Conservation (phyloP, 1,139 yeast genomes). For the Kodamaea ohmeri region DNA sequence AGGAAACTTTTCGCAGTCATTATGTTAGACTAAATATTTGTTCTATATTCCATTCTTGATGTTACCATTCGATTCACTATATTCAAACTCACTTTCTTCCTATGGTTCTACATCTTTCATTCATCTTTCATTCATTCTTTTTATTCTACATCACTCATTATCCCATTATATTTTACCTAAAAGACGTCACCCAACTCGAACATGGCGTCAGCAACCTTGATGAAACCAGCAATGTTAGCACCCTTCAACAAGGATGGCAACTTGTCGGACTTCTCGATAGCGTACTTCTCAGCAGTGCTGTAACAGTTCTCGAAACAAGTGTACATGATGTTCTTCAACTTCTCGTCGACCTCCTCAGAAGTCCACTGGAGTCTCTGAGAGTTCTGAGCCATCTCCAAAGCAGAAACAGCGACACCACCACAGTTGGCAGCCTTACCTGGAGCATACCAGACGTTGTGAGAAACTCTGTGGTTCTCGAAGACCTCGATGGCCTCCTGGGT, state of each 20-base stretch:
- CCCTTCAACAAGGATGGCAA: constrained; percentile 96
- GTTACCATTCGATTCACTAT: too few relatives aligned
- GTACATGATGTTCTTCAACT: constrained; percentile 67
- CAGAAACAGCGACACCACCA: constrained; percentile 99
- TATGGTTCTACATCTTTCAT: neutral
- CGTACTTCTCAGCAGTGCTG: constrained; percentile 77
- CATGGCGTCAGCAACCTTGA: constrained; percentile 98
- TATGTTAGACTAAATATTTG: too few relatives aligned
- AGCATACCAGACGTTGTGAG: constrained; percentile 88
- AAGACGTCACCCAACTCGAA: constrained; percentile 92
- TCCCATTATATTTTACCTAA: constrained; percentile 29
- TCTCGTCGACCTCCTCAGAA: constrained; percentile 19
- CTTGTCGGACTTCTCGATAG: constrained; percentile 58
- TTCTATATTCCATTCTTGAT: too few relatives aligned
- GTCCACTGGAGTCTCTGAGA: constrained; percentile 69
- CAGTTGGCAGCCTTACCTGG: constrained; percentile 99
- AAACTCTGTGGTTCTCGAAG: constrained; percentile 78
- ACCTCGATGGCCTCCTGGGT: constrained; percentile 95
- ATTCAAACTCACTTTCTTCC: neutral
- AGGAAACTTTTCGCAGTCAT: neutral
- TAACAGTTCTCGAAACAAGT: constrained; percentile 92
- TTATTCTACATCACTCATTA: constrained; percentile 5
- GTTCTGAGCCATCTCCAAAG: constrained; percentile 99
- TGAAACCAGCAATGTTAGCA: constrained; percentile 98
- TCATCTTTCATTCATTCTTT: neutral